These are phyloP conservation scores for Fusarium gaditjirri DNA, from an alignment of 2,329 filamentous ascomycete genomes.

Conservation along the genomic window DNA sequence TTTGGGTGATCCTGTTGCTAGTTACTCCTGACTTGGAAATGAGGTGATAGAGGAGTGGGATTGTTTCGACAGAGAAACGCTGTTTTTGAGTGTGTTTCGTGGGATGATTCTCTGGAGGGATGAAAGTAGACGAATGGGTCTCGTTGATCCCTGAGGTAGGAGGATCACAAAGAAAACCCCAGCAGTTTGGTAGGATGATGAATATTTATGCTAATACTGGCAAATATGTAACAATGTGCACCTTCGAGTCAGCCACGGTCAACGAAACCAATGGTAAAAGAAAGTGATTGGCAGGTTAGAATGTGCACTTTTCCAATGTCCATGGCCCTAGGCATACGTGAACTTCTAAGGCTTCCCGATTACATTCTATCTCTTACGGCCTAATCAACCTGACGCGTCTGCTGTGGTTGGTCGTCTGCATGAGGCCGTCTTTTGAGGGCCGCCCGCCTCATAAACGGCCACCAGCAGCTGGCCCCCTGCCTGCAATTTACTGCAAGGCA, in stretches of 20 bases:
- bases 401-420: slow-evolving; percentile 1
- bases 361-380: neutral
- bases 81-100: no score
- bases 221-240: no score
- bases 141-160: no score
- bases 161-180: no score
- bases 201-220: no score
- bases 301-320: neutral
- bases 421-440: slow-evolving; percentile 1
- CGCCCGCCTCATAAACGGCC: neutral
- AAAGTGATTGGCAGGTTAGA: neutral
- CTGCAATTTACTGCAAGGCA: neutral
- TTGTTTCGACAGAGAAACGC: neutral
- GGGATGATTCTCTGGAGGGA: no score
- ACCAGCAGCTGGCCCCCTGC: slow-evolving; percentile 13
- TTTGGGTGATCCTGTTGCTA: slow-evolving; percentile 28
- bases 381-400: neutral
- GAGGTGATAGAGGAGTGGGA: neutral
- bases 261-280: no score
- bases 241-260: no score
- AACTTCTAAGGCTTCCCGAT: neutral
- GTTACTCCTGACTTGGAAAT: slow-evolving; percentile 14
- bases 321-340: neutral
- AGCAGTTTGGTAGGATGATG: no score
- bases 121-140: no score